phyloP scores from a whole-genome alignment of 225 moss, liverwort and hornwort genomes.

The Marchantia polymorpha region DNA sequence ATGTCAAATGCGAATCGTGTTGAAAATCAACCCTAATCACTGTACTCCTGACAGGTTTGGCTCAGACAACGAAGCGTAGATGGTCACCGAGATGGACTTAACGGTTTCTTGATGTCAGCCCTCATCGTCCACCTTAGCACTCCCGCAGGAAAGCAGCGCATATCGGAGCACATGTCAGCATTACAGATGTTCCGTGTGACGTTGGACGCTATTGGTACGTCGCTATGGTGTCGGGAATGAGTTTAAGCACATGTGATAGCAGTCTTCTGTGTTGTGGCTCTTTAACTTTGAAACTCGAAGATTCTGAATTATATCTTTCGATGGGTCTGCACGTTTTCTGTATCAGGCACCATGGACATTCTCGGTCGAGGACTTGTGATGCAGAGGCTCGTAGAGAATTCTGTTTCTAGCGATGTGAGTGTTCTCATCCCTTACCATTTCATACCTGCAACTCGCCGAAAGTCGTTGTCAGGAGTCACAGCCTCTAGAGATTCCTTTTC shows the following conservation, averaged over 20 bases:
- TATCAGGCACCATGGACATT: conserved; percentile 30
- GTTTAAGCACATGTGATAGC: not conserved
- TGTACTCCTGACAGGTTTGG: conserved; percentile 60
- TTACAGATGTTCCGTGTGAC: conserved; percentile 84
- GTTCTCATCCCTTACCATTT: not conserved
- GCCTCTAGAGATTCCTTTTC: too few species aligned
- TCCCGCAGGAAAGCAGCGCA: conserved; percentile 66
- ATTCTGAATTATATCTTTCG: not conserved
- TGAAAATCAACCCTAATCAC: not conserved
- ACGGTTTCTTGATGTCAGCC: conserved; percentile 57
- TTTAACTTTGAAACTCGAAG: not conserved
- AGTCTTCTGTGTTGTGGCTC: not conserved
- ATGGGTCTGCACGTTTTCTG: not conserved
- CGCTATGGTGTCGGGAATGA: not conserved
- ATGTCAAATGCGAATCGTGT: too few species aligned
- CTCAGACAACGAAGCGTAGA: conserved; percentile 69
- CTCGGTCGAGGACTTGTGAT: conserved; percentile 39
- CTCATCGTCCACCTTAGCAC: conserved; percentile 62
- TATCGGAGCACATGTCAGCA: conserved; percentile 70
- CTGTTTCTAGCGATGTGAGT: conserved; percentile 20
- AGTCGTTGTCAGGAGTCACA: not conserved
- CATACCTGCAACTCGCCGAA: too few species aligned
- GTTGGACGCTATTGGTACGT: conserved; percentile 68
- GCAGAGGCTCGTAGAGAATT: conserved; percentile 6
- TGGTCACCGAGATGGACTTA: conserved; percentile 51